Percentiles rank a stretch among this genome's conserved stretches.
phyloP scores from a whole-genome alignment of 2,329 filamentous ascomycete species.

The Fusarium verticillioides region DNA sequence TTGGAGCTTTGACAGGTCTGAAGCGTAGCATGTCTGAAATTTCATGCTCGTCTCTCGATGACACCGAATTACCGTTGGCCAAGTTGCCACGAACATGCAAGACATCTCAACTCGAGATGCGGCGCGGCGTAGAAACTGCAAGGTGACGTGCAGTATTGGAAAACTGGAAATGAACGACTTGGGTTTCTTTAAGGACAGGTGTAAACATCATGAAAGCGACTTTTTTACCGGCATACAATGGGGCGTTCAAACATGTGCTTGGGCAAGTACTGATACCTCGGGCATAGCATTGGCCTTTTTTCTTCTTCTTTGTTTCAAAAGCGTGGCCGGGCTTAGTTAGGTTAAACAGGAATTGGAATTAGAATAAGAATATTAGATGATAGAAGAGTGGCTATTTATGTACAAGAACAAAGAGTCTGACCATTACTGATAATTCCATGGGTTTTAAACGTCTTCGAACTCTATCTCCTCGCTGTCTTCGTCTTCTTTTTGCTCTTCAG shows the following conservation, averaged over 20 bases:
- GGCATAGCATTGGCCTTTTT: slow-evolving; percentile 28
- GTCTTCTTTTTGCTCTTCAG: slow-evolving; percentile 55
- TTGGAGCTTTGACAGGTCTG: slow-evolving; percentile 49
- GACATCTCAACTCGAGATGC: slow-evolving; percentile 53
- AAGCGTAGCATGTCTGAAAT: slow-evolving; percentile 66
- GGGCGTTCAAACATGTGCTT: slow-evolving; percentile 28
- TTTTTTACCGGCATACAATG: slow-evolving; percentile 18
- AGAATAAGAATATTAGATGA: slow-evolving; percentile 34
- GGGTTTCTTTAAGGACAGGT: background rate
- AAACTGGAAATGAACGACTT: background rate
- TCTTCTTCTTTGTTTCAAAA: background rate
- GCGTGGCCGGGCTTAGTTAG: slow-evolving; percentile 6
- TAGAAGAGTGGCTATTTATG: slow-evolving; percentile 8
- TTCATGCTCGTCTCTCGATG: slow-evolving; percentile 53
- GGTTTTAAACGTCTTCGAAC: slow-evolving; percentile 65
- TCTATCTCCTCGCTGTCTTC: slow-evolving; percentile 61
- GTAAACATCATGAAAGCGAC: slow-evolving; percentile 24
- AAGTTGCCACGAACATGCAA: slow-evolving; percentile 56
- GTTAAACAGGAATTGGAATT: slow-evolving; percentile 26
- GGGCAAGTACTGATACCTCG: slow-evolving; percentile 33
- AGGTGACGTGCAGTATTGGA: slow-evolving; percentile 12
- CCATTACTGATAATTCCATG: background rate
- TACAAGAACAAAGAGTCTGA: background rate
- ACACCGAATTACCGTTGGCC: slow-evolving; percentile 48
- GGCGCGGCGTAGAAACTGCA: slow-evolving; percentile 44